phyloP scores from a whole-genome alignment of 345 rosid genomes.

The Arabidopsis thaliana region DNA sequence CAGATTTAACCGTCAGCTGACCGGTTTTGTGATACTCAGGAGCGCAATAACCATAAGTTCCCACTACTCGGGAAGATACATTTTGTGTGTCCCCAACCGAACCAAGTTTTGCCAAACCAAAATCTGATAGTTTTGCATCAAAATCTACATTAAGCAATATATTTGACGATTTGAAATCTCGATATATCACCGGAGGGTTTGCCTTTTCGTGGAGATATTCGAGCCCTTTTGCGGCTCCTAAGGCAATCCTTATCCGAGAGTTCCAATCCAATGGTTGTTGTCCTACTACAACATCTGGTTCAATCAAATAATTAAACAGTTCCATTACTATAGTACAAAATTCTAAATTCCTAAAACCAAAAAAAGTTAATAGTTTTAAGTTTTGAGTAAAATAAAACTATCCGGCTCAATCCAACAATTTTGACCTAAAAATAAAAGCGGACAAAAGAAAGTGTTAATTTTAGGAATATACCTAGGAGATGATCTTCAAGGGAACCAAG shows the following conservation, averaged over 20 bases:
- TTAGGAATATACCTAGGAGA: constrained; percentile 76
- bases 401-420: not conserved
- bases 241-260: constrained; percentile 73
- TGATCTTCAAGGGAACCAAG: constrained; percentile 87
- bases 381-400: not conserved
- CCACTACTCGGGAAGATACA: constrained; percentile 77
- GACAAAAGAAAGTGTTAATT: not conserved
- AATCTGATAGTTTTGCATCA: constrained; percentile 78
- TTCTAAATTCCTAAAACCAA: not conserved
- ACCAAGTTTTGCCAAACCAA: constrained; percentile 86
- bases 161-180: constrained; percentile 84
- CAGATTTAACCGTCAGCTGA: constrained; percentile 71
- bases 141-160: constrained; percentile 62
- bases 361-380: not conserved
- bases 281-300: constrained; percentile 53
- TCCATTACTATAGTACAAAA: not conserved
- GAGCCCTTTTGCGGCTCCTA: constrained; percentile 74
- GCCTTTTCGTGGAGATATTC: constrained; percentile 82
- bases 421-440: not conserved
- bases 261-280: constrained; percentile 71
- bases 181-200: constrained; percentile 82
- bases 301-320: not conserved
- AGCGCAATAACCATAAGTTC: constrained; percentile 88
- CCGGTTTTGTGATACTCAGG: constrained; percentile 88
- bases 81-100: constrained; percentile 70